Conservation (phyloP, 768 basidiomycete species). For the Pleurotus sapidus region DNA sequence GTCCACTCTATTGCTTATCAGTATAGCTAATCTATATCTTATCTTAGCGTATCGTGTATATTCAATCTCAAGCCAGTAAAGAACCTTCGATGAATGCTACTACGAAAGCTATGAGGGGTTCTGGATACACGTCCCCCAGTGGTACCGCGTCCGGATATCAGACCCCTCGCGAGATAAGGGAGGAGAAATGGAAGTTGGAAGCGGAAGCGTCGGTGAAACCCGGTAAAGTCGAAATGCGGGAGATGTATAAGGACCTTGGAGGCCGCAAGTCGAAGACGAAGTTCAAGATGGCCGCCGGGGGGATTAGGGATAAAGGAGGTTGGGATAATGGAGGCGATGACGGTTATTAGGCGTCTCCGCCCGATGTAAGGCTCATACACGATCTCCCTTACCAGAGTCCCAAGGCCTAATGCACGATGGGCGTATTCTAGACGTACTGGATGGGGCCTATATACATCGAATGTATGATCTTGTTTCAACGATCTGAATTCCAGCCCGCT, state of each 20-base stretch:
- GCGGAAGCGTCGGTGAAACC: slow-evolving; percentile 52
- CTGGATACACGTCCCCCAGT: slow-evolving; percentile 48
- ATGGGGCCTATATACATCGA: no score
- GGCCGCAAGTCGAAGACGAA: slow-evolving; percentile 80
- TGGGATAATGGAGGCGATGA: slow-evolving; percentile 47
- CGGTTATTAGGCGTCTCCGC: slow-evolving; percentile 14
- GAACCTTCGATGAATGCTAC: slow-evolving; percentile 29
- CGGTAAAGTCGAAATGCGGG: slow-evolving; percentile 83
- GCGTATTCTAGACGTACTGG: no score
- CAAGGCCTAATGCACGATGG: no score
- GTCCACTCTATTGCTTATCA: slow-evolving; percentile 18
- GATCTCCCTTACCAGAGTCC: neutral
- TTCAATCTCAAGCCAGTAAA: slow-evolving; percentile 38
- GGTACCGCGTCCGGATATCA: slow-evolving; percentile 57
- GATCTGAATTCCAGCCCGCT: no score
- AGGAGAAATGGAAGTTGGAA: slow-evolving; percentile 69
- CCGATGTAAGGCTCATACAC: neutral
- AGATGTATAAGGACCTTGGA: slow-evolving; percentile 87
- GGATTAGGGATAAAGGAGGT: slow-evolving; percentile 75
- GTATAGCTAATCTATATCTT: slow-evolving; percentile 8
- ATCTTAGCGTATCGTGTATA: slow-evolving; percentile 50
- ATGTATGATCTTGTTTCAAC: no score
- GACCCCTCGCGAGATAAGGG: slow-evolving; percentile 75
- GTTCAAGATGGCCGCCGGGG: slow-evolving; percentile 64
- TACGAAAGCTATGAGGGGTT: slow-evolving; percentile 29